phyloP scores from a whole-genome alignment of 768 basidiomycete species.

The Rhodosporidiobolus sp. region DNA sequence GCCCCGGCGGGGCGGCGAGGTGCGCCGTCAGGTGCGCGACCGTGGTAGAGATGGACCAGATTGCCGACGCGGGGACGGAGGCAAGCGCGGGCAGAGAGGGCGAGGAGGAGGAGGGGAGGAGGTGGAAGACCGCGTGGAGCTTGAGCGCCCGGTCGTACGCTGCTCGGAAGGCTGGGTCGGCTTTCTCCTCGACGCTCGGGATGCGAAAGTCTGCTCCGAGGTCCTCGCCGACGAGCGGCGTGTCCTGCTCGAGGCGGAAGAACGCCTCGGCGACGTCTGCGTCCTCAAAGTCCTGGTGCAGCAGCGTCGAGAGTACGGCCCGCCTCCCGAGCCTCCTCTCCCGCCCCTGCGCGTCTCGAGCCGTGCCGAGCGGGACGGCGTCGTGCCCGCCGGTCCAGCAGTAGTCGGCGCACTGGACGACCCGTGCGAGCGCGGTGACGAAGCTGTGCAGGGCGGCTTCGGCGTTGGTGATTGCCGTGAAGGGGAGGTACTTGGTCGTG shows the following conservation, averaged over 20 bases:
- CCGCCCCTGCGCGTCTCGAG: not conserved
- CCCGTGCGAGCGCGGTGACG: constrained; percentile 29
- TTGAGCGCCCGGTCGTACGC: constrained; percentile 14
- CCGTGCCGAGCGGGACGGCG: not conserved
- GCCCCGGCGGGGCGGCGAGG: not conserved
- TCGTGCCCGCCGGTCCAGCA: constrained; percentile 12
- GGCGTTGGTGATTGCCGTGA: constrained; percentile 34
- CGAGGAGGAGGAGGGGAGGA: not conserved
- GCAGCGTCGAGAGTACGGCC: constrained; percentile 24
- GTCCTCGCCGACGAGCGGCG: not conserved
- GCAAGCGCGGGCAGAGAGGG: not conserved
- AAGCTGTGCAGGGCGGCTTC: constrained; percentile 39
- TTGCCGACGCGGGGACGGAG: not conserved
- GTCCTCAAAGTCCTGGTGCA: constrained; percentile 41
- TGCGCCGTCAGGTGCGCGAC: not conserved
- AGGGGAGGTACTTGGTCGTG: constrained; percentile 29
- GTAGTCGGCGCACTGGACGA: constrained; percentile 37
- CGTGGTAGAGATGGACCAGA: not conserved
- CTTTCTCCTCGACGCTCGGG: constrained; percentile 7
- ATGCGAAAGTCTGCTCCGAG: not conserved
- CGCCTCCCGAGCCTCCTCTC: constrained; percentile 8
- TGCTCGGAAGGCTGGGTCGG: not conserved
- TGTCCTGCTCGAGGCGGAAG: not conserved
- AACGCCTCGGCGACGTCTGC: constrained; percentile 26
- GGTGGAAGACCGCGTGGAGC: constrained; percentile 24